A percentile compares a stretch with the other conserved stretches of the same genome.
Conservation (phyloP, 257 asterid genomes). For the Cruciata laevipes region DNA sequence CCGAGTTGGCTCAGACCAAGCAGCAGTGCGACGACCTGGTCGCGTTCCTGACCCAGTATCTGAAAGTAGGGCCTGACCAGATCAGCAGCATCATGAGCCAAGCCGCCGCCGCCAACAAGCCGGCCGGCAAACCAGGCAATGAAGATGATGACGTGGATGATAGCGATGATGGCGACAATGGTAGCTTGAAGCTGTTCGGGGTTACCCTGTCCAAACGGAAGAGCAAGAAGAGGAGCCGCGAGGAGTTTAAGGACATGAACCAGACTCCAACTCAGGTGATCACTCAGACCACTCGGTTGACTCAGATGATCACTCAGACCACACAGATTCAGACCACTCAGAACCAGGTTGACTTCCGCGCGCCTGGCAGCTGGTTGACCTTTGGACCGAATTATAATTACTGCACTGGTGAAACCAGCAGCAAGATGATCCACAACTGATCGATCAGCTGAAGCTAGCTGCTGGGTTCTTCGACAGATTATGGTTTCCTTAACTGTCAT, state of each 20-base stretch:
- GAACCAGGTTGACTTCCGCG: conserved; percentile 17
- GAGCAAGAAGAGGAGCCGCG: conserved; percentile 38
- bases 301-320: too few species aligned
- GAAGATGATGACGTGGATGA: not conserved
- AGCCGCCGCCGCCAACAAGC: conserved; percentile 9
- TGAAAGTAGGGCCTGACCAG: conserved; percentile 52
- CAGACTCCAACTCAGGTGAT: not conserved
- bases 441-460: not conserved
- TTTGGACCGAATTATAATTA: conserved; percentile 21
- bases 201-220: conserved; percentile 47
- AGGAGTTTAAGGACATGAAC: conserved; percentile 24
- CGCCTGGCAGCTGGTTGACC: conserved; percentile 33
- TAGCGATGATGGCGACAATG: conserved; percentile 24
- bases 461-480: not conserved
- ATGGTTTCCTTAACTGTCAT: too few species aligned
- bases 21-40: conserved; percentile 59
- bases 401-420: conserved; percentile 32
- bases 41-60: conserved; percentile 41
- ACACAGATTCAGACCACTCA: too few species aligned
- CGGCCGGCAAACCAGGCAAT: not conserved
- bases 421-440: conserved; percentile 43
- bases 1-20: conserved; percentile 56
- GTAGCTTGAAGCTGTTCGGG: conserved; percentile 60
- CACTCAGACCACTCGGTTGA: too few species aligned
- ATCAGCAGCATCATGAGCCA: conserved; percentile 45